Conservation (phyloP, 441 rosid genomes). For the Gossypium laxum region DNA sequence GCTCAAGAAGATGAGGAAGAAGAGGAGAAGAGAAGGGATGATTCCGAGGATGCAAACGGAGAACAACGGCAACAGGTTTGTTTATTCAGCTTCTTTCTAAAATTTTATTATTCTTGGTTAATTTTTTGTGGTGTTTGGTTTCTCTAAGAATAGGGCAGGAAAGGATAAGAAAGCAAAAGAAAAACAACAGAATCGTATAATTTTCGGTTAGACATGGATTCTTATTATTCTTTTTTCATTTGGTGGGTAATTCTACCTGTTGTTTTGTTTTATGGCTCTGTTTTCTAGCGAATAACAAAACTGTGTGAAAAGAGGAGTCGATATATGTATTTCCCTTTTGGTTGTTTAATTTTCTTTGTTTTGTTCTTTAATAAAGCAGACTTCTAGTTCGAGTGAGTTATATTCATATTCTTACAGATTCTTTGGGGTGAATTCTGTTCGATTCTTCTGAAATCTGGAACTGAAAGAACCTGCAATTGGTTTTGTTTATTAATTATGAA, state of each 20-base stretch:
- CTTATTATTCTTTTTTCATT: background rate
- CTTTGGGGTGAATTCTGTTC: background rate
- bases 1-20: slow-evolving; percentile 33
- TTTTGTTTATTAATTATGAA: slow-evolving; percentile 5
- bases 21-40: slow-evolving; percentile 38
- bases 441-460: slow-evolving; percentile 1
- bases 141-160: background rate
- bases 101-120: background rate
- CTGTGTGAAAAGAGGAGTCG: background rate
- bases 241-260: background rate
- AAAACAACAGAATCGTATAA: background rate
- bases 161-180: background rate
- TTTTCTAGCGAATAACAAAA: background rate
- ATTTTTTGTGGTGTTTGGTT: slow-evolving; percentile 13
- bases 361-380: background rate
- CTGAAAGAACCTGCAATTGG: background rate
- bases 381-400: background rate
- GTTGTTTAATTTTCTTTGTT: background rate
- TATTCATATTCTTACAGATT: background rate
- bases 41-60: slow-evolving; percentile 26
- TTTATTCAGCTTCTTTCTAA: background rate
- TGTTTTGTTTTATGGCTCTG: background rate
- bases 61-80: slow-evolving; percentile 30
- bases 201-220: background rate
- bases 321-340: background rate